These are phyloP conservation scores for Rhodosporidiobolus sp. DNA, from an alignment of 768 basidiomycete species.

Conservation along the genomic window DNA sequence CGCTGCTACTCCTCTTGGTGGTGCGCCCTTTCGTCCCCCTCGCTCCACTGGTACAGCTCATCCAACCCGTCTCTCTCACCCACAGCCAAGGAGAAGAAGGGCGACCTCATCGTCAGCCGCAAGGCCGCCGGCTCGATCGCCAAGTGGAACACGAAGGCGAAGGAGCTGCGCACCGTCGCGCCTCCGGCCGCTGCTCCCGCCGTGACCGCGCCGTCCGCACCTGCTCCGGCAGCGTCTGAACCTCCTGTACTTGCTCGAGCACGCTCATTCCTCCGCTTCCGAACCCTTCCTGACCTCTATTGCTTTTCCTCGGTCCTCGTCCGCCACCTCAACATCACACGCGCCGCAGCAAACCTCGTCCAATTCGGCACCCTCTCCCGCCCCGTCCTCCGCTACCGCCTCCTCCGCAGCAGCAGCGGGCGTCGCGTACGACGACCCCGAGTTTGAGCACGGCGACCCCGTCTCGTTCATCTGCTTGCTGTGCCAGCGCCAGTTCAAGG, in stretches of 20 bases:
- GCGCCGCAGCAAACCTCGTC: neutral
- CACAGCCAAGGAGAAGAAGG: conserved; percentile 33
- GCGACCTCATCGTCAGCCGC: conserved; percentile 39
- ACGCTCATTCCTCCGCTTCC: conserved; percentile 19
- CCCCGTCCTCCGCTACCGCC: neutral
- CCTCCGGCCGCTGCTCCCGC: conserved; percentile 5
- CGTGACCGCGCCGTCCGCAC: neutral
- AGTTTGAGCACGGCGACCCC: conserved; percentile 80
- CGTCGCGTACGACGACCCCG: conserved; percentile 52
- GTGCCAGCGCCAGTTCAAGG: conserved; percentile 90
- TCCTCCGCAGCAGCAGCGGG: neutral
- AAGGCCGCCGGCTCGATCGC: conserved; percentile 85
- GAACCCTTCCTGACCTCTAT: conserved; percentile 15
- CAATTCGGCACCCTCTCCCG: neutral
- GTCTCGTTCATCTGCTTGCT: conserved; percentile 75
- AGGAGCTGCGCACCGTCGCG: conserved; percentile 60
- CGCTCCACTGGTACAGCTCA: neutral
- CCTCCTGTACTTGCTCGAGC: conserved; percentile 26
- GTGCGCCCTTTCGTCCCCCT: conserved; percentile 4
- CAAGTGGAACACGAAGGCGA: conserved; percentile 96
- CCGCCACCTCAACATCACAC: neutral
- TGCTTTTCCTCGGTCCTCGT: neutral
- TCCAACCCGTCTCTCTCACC: neutral
- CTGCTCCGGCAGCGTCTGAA: neutral
- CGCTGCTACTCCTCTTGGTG: conserved; percentile 8